Conservation (phyloP, 176 grass and related monocot genomes). For the Oropetium thomaeum region DNA sequence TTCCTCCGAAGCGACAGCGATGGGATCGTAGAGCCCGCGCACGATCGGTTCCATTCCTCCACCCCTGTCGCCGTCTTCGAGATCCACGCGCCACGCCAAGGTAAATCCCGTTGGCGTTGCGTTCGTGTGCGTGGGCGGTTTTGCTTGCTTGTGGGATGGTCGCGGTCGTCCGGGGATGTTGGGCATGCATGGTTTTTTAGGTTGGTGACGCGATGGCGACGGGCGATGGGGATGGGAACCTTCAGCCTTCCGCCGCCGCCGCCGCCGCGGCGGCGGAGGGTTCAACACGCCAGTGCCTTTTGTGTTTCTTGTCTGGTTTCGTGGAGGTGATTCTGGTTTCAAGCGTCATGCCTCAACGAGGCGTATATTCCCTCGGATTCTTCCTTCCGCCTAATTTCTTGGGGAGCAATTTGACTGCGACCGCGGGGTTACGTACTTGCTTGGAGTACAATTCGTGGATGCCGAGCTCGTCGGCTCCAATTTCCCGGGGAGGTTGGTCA, state of each 20-base stretch:
- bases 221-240: not conserved
- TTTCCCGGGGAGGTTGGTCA: constrained; percentile 12
- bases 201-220: not conserved
- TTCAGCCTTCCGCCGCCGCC: too few species aligned
- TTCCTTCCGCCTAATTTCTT: not conserved
- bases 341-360: not conserved
- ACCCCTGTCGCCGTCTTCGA: not conserved
- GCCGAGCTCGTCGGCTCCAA: not conserved
- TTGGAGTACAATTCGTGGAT: constrained; percentile 19
- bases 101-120: not conserved
- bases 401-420: constrained; percentile 16
- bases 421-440: too few species aligned
- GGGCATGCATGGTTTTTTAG: not conserved
- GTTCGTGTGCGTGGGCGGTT: not conserved
- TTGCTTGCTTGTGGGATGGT: not conserved
- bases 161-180: not conserved
- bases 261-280: not conserved
- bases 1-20: not conserved
- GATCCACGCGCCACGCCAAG: not conserved
- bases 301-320: not conserved
- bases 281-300: not conserved
- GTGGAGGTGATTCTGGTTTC: not conserved
- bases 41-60: not conserved
- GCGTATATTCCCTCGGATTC: not conserved
- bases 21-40: not conserved